phyloP scores from a whole-genome alignment of 1,139 yeast genomes.

The Magnusiomyces sp. region DNA sequence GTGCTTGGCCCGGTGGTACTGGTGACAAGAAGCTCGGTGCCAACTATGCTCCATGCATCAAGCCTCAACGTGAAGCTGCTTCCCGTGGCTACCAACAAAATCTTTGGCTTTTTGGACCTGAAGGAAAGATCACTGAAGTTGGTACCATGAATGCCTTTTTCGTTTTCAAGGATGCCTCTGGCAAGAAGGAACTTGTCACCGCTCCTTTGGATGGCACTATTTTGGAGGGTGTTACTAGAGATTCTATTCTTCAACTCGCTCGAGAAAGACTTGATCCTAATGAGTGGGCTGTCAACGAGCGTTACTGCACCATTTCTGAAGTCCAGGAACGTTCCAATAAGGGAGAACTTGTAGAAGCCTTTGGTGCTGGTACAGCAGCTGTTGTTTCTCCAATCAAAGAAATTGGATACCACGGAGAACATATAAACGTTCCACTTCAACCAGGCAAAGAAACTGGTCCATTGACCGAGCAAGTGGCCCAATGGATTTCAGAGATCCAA shows the following conservation, averaged over 20 bases:
- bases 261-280: slow-evolving; percentile 60
- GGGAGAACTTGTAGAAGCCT: slow-evolving; percentile 87
- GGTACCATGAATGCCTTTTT: slow-evolving; percentile 96
- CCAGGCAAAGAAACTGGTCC: slow-evolving; percentile 75
- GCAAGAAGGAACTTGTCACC: slow-evolving; percentile 86
- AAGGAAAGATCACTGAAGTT: slow-evolving; percentile 85
- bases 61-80: slow-evolving; percentile 85
- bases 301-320: slow-evolving; percentile 74
- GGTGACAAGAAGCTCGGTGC: slow-evolving; percentile 97
- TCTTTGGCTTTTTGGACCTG: slow-evolving; percentile 91
- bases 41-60: slow-evolving; percentile 90
- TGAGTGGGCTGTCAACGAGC: slow-evolving; percentile 76
- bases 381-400: slow-evolving; percentile 87
- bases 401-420: slow-evolving; percentile 69
- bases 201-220: slow-evolving; percentile 97
- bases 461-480: slow-evolving; percentile 62
- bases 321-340: slow-evolving; percentile 65
- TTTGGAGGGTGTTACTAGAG: slow-evolving; percentile 94
- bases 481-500: slow-evolving; percentile 84
- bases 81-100: slow-evolving; percentile 86
- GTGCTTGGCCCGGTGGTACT: slow-evolving; percentile 99
- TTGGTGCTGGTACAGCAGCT: slow-evolving; percentile 97
- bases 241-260: slow-evolving; percentile 69
- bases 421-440: slow-evolving; percentile 66
- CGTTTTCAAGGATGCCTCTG: slow-evolving; percentile 65